Percentiles rank a stretch among this genome's conserved stretches.
These are phyloP conservation scores for Saccharum officinarum DNA, from an alignment of 176 grass and related monocot genomes.

Conservation along the genomic window DNA sequence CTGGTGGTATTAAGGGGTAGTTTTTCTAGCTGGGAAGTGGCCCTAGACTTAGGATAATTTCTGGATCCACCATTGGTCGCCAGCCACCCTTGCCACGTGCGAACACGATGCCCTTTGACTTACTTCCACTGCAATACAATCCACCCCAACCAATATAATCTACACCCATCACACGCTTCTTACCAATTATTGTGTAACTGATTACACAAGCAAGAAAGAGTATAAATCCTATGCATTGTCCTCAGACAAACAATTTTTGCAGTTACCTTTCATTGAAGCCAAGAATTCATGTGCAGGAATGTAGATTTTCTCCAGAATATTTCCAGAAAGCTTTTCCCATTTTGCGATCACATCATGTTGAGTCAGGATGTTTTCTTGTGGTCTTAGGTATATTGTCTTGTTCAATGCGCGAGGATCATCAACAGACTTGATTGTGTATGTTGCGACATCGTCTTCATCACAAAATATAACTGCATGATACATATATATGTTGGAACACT, in stretches of 20 bases:
- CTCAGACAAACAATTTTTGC: background rate
- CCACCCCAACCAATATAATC: too few relatives aligned
- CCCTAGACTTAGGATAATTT: too few relatives aligned
- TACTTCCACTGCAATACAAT: too few relatives aligned
- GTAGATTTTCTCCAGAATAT: constrained; percentile 41
- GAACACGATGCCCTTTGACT: too few relatives aligned
- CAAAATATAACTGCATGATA: constrained; percentile 32
- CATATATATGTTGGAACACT: too few relatives aligned
- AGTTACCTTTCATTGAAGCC: constrained; percentile 48
- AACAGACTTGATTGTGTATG: constrained; percentile 63
- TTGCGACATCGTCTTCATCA: constrained; percentile 49
- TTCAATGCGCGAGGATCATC: constrained; percentile 57
- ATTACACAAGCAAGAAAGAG: background rate
- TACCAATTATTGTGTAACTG: too few relatives aligned
- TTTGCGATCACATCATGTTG: constrained; percentile 53
- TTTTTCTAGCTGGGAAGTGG: too few relatives aligned
- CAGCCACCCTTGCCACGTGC: too few relatives aligned
- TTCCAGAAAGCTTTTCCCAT: constrained; percentile 63
- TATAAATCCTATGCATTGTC: background rate
- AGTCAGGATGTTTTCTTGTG: constrained; percentile 47
- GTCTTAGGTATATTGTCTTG: constrained; percentile 61
- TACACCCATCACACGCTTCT: too few relatives aligned
- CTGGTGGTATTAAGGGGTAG: too few relatives aligned
- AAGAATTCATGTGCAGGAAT: constrained; percentile 47
- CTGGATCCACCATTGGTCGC: too few relatives aligned